Percentiles rank a stretch among this genome's conserved stretches.
phyloP scores from a whole-genome alignment of 1,284 basidiomycete species.

The Marasmius fiardii region DNA sequence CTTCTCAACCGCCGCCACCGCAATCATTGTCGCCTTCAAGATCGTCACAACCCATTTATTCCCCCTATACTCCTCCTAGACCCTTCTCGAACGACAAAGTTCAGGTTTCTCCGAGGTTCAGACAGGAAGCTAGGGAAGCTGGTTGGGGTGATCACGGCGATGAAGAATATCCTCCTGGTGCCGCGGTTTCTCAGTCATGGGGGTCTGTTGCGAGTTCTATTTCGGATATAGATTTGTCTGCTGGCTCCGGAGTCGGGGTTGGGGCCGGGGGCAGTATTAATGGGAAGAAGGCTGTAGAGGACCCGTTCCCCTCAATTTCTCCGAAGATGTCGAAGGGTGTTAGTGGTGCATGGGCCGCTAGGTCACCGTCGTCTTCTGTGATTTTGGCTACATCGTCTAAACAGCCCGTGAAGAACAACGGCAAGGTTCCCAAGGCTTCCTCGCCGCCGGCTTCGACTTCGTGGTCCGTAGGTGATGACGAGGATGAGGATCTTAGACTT shows the following conservation, averaged over 20 bases:
- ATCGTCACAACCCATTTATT: slow-evolving; percentile 18
- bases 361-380: not conserved
- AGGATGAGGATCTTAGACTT: slow-evolving; percentile 13
- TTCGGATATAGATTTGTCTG: not conserved
- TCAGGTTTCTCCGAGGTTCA: slow-evolving; percentile 32
- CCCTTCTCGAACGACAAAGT: slow-evolving; percentile 36
- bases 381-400: not conserved
- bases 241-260: no score
- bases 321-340: not conserved
- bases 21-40: slow-evolving; percentile 20
- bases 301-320: not conserved
- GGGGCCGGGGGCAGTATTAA: not conserved
- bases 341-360: no score
- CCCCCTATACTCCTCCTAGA: not conserved
- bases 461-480: slow-evolving; percentile 5
- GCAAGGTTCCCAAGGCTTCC: not conserved
- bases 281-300: not conserved
- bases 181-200: not conserved
- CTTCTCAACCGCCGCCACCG: not conserved
- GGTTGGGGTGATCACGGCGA: slow-evolving; percentile 19
- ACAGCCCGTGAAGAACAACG: no score
- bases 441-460: not conserved
- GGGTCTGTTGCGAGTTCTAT: not conserved
- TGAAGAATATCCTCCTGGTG: no score
- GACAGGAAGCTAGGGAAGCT: slow-evolving; percentile 40